phyloP scores from a whole-genome alignment of 2,329 filamentous ascomycete genomes.

The Corinectria fuckeliana region DNA sequence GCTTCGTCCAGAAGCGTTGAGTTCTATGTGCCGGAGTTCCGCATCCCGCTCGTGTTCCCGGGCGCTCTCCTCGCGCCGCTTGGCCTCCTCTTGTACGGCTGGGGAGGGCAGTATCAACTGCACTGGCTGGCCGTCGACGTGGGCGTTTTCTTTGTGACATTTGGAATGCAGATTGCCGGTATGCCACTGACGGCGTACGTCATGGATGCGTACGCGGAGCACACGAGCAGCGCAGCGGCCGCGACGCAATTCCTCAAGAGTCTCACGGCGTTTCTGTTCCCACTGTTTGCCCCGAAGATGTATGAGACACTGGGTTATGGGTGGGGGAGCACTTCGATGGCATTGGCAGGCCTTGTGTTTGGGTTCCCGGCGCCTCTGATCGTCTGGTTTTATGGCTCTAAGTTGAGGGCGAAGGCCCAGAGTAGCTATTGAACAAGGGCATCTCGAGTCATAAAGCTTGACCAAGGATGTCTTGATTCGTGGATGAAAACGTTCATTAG shows the following conservation, averaged over 20 bases:
- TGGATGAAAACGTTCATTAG: too few relatives aligned
- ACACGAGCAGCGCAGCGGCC: slow-evolving; percentile 55
- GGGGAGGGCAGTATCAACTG: slow-evolving; percentile 46
- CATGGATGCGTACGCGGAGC: slow-evolving; percentile 54
- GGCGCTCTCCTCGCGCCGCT: slow-evolving; percentile 52
- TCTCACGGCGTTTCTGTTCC: slow-evolving; percentile 56
- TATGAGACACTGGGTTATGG: slow-evolving; percentile 47
- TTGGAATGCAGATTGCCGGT: slow-evolving; percentile 42
- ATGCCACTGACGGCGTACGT: slow-evolving; percentile 48
- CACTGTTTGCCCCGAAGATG: slow-evolving; percentile 54
- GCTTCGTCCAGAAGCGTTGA: neutral
- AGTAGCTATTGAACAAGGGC: neutral
- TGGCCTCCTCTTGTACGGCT: slow-evolving; percentile 52
- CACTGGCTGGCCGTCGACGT: slow-evolving; percentile 49
- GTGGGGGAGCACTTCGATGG: slow-evolving; percentile 48
- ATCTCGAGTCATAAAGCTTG: too few relatives aligned
- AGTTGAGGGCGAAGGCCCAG: slow-evolving; percentile 31
- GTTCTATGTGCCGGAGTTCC: slow-evolving; percentile 30
- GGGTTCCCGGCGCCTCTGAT: slow-evolving; percentile 46
- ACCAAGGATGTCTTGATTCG: too few relatives aligned
- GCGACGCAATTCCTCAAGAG: slow-evolving; percentile 54
- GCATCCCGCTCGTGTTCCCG: slow-evolving; percentile 35
- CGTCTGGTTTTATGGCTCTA: slow-evolving; percentile 50
- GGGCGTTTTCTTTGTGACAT: slow-evolving; percentile 42
- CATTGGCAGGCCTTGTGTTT: slow-evolving; percentile 45